Evolutionary conservation across 2,329 filamentous ascomycete genomes (phyloP).

Genomic region (Ilyonectria mors-panacis): DNA sequence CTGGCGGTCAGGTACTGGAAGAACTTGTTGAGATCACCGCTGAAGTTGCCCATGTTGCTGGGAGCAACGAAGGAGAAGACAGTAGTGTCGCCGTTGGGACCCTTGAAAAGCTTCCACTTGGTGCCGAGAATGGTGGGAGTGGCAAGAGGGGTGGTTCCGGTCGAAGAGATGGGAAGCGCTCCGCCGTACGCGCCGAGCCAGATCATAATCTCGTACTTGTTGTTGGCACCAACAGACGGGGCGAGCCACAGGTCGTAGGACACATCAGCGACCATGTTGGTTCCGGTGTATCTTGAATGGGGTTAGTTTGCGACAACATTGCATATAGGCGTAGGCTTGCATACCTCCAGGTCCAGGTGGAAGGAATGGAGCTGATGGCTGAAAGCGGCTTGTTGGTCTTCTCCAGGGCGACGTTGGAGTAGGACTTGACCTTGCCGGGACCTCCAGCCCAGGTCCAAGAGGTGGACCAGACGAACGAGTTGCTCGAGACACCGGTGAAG

Average conservation of each 20-base stretch:
- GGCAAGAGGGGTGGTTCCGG: slow-evolving; percentile 23
- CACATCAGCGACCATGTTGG: slow-evolving; percentile 64
- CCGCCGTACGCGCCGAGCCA: slow-evolving; percentile 72
- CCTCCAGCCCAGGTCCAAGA: slow-evolving; percentile 59
- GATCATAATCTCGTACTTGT: slow-evolving; percentile 75
- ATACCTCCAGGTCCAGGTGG: slow-evolving; percentile 51
- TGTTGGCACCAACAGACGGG: slow-evolving; percentile 56
- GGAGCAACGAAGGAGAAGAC: slow-evolving; percentile 68
- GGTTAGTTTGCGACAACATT: background rate
- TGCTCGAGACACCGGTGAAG: slow-evolving; percentile 53
- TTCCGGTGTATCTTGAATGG: slow-evolving; percentile 50
- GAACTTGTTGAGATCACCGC: slow-evolving; percentile 70
- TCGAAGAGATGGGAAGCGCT: slow-evolving; percentile 65
- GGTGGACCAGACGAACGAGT: slow-evolving; percentile 58
- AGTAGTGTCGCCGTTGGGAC: slow-evolving; percentile 69
- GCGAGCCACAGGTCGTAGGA: slow-evolving; percentile 73
- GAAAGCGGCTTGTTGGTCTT: slow-evolving; percentile 55
- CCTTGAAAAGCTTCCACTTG: slow-evolving; percentile 70
- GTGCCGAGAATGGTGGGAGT: slow-evolving; percentile 67
- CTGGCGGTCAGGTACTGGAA: slow-evolving; percentile 66
- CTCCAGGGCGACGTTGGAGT: slow-evolving; percentile 59
- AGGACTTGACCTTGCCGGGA: slow-evolving; percentile 59
- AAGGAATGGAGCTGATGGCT: slow-evolving; percentile 53
- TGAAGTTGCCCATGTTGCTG: slow-evolving; percentile 64
- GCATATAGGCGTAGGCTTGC: background rate